Evolutionary conservation across 805 yeast genomes (phyloP).

Genomic region (Candida ortonii): DNA sequence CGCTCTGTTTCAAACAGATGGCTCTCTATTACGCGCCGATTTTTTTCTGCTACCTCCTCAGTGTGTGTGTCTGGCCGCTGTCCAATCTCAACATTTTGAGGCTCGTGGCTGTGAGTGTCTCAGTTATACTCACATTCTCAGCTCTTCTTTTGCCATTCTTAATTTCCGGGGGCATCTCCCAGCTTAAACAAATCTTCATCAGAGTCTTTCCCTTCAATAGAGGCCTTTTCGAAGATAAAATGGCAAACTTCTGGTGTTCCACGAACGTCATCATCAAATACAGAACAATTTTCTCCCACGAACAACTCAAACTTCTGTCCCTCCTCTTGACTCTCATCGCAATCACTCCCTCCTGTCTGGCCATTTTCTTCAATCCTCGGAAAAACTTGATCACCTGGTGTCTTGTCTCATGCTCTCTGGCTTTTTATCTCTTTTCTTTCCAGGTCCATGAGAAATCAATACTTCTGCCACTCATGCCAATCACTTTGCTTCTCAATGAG

Average conservation of each 20-base stretch:
- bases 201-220: slow-evolving; percentile 90
- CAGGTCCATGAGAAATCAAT: slow-evolving; percentile 97
- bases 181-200: slow-evolving; percentile 52
- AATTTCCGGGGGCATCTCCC: slow-evolving; percentile 42
- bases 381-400: slow-evolving; percentile 64
- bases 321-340: slow-evolving; percentile 49
- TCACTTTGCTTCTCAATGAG: slow-evolving; percentile 60
- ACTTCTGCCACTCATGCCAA: slow-evolving; percentile 81
- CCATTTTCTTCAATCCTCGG: slow-evolving; percentile 49
- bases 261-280: slow-evolving; percentile 76
- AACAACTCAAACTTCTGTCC: slow-evolving; percentile 59
- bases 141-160: slow-evolving; percentile 60
- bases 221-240: slow-evolving; percentile 96
- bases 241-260: slow-evolving; percentile 98
- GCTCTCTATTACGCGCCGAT: slow-evolving; percentile 89
- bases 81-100: slow-evolving; percentile 48
- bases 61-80: slow-evolving; percentile 40
- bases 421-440: slow-evolving; percentile 86
- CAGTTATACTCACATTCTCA: slow-evolving; percentile 56
- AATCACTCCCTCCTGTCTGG: slow-evolving; percentile 54
- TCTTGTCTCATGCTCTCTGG: slow-evolving; percentile 77
- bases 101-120: slow-evolving; percentile 57
- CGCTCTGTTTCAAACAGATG: slow-evolving; percentile 92
- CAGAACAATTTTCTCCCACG: slow-evolving; percentile 48
- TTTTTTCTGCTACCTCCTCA: slow-evolving; percentile 75